Evolutionary conservation across 2,329 filamentous ascomycete genomes (phyloP).

Genomic region (Aureobasidium sp.): DNA sequence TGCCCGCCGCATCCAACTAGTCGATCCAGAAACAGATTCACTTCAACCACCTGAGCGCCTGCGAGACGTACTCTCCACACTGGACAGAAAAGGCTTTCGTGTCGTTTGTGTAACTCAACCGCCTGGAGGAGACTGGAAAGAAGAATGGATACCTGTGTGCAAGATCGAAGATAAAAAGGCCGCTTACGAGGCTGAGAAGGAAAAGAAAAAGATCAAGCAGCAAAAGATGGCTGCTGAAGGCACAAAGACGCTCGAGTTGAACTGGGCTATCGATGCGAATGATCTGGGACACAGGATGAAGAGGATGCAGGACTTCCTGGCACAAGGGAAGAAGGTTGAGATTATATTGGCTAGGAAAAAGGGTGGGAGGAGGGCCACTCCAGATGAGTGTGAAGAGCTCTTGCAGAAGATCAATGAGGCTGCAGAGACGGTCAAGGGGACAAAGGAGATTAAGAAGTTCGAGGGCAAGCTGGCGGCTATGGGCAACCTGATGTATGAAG

Average conservation of each 20-base stretch:
- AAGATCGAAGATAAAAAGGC: conserved; percentile 70
- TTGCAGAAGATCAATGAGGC: conserved; percentile 57
- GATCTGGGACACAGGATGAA: conserved; percentile 79
- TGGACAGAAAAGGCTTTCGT: conserved; percentile 57
- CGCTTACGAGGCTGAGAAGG: conserved; percentile 51
- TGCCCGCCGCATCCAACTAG: conserved; percentile 47
- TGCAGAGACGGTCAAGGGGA: conserved; percentile 47
- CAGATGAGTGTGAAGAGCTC: conserved; percentile 67
- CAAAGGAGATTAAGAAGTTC: conserved; percentile 50
- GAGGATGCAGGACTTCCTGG: conserved; percentile 73
- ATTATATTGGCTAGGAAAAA: conserved; percentile 75
- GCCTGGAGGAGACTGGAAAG: conserved; percentile 20
- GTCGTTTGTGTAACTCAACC: conserved; percentile 55
- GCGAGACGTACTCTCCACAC: conserved; percentile 42
- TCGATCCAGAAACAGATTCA: conserved; percentile 41
- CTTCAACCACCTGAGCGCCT: conserved; percentile 39
- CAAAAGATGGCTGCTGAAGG: conserved; percentile 49
- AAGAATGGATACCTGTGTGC: conserved; percentile 69
- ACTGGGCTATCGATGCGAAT: conserved; percentile 84
- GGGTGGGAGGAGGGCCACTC: conserved; percentile 64
- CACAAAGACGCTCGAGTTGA: conserved; percentile 85
- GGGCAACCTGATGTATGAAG: conserved; percentile 53
- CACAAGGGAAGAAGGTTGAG: conserved; percentile 80
- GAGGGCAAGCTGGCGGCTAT: conserved; percentile 53
- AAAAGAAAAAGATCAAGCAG: conserved; percentile 44